Percentiles rank a stretch among this genome's conserved stretches.
phyloP scores from a whole-genome alignment of 164 flowering plant genomes.

The Aristolochia californica region DNA sequence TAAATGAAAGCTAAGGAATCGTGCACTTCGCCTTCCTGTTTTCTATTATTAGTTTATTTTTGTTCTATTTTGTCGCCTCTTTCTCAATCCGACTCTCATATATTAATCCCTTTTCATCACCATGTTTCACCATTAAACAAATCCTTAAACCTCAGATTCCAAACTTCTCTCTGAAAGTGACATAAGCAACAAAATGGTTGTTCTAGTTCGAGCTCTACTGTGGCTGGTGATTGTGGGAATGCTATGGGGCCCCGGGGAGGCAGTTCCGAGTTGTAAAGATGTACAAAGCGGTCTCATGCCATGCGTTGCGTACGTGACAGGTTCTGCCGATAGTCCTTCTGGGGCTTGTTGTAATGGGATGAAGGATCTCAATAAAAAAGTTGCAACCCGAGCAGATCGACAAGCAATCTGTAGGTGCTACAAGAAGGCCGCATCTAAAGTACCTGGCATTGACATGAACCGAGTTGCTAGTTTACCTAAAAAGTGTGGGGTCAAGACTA shows the following conservation, averaged over 20 bases:
- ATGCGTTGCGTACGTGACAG: slow-evolving; percentile 20
- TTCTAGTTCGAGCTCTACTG: not conserved
- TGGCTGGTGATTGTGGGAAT: slow-evolving; percentile 5
- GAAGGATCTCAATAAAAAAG: not conserved
- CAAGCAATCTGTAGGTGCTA: slow-evolving; percentile 22
- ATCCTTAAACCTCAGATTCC: not conserved
- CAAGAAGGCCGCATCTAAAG: no score
- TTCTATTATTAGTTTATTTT: no score
- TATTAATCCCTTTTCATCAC: no score
- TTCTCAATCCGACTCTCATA: no score
- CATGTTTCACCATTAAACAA: not conserved
- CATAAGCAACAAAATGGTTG: not conserved
- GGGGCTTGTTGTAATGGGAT: slow-evolving; percentile 24
- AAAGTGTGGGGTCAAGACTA: no score
- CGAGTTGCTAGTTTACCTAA: no score
- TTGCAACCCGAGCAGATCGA: slow-evolving; percentile 6
- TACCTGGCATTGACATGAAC: no score
- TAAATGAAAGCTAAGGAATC: no score
- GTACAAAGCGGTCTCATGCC: slow-evolving; percentile 9
- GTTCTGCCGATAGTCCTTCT: slow-evolving; percentile 10
- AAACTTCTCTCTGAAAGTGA: not conserved
- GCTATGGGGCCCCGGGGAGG: slow-evolving; percentile 3
- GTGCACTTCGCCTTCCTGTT: no score
- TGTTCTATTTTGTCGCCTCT: no score
- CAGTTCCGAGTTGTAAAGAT: slow-evolving; percentile 1